Base-by-base conservation (phyloP, 306 rosid genomes). In the Quercus alba region DNA sequence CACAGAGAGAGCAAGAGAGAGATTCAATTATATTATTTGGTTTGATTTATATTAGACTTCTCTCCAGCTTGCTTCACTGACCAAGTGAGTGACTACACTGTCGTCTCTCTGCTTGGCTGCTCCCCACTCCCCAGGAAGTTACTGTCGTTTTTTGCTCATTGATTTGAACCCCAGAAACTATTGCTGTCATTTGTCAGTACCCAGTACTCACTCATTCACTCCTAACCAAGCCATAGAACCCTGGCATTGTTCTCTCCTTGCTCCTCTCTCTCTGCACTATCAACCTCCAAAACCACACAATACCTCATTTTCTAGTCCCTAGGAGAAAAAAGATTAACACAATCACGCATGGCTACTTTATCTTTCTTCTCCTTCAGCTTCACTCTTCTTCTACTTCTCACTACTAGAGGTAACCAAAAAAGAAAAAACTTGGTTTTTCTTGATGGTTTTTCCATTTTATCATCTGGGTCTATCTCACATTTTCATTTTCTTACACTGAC, bases 271-370 rank as follows among this genome's bases (percentile, higher is more conserved):
- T 8, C 46, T 8, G 46, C 12, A 8, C 46, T 41, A 41, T 41
- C 46, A 41, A 41, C 11, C 46, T 41, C 46, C 46, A 0, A 38
- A 41, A 41, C 46, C 11, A 41, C 46, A 8, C 46, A 2, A 41
- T 41, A 41, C 46, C 44, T 41, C 46, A 41, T 41, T 41, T 41
- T 41, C 3, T 41, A 41, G 46, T 8, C 12, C 3, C 3, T 41
- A 41, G 46, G 11, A 5, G 35, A 8, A 3, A 56, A 51, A 18
- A 6, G 5, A 15, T 14, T 23, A 28, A 21, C 26, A 57, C 55
- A 38, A 51, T 51, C 11, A 17, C 21, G 0, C 70, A 92, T 93
- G 97, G 87, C 49, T 77, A 70, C 26, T 49, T 70, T 33, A 8
- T 8, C 78, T 13, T 51, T 41, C 3, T 83, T 38, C 20, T 31